These are phyloP conservation scores for Debaryomyces psychrophilus DNA, from an alignment of 1,139 yeast species.

Conservation along the genomic window DNA sequence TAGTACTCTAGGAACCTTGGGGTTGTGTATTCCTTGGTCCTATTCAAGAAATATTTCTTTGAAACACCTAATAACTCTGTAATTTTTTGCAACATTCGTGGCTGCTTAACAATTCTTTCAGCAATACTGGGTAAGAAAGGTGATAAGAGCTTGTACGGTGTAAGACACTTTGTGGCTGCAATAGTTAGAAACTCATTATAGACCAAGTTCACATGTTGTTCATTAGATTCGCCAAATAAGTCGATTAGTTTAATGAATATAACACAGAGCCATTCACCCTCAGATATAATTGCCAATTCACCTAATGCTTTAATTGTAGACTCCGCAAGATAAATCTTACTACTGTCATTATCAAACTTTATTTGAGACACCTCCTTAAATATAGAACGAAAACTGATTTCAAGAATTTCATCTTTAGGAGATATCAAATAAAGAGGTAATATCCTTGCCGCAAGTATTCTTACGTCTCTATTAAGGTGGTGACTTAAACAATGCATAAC, in stretches of 20 bases:
- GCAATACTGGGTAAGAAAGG: conserved; percentile 83
- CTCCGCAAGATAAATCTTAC: conserved; percentile 54
- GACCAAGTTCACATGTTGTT: conserved; percentile 66
- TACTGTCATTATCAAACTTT: conserved; percentile 29
- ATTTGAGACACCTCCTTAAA: conserved; percentile 40
- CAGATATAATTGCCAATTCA: conserved; percentile 57
- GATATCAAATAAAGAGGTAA: conserved; percentile 48
- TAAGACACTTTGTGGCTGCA: conserved; percentile 46
- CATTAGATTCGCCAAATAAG: conserved; percentile 59
- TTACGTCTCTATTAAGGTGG: conserved; percentile 51
- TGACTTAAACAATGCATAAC: conserved; percentile 24
- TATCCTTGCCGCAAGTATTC: conserved; percentile 52
- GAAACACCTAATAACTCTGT: conserved; percentile 69
- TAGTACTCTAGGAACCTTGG: conserved; percentile 74
- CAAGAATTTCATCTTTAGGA: conserved; percentile 36
- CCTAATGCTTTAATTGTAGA: conserved; percentile 64
- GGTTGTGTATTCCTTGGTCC: conserved; percentile 74
- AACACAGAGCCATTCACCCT: conserved; percentile 66
- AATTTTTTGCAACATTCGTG: conserved; percentile 58
- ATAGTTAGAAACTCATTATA: conserved; percentile 57
- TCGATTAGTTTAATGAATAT: conserved; percentile 62
- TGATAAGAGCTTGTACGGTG: conserved; percentile 72
- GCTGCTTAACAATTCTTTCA: conserved; percentile 62
- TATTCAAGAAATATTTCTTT: conserved; percentile 58
- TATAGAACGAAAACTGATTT: conserved; percentile 40